Base-by-base conservation (phyloP, 176 grass and related monocot species). In the Stipa capillata region DNA sequence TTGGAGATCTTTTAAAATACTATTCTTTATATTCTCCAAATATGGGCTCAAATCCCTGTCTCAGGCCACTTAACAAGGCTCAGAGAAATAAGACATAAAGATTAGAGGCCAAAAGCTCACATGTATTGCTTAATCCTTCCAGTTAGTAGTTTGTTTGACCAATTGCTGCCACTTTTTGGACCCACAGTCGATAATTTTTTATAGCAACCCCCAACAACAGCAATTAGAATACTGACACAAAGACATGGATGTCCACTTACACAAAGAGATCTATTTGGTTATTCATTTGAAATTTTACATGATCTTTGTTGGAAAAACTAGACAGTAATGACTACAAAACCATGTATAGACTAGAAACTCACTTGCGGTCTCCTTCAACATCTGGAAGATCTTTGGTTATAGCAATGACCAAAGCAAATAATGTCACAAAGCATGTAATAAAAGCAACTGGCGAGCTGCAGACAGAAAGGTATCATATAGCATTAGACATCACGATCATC, bases 351-450 rank as follows among this genome's bases (percentile, higher is more conserved):
- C 41, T 68, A 85, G 36, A 81, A 83, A 83, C 85, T 88, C 83
- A 99, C 96, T 95, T 99, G 85, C 90, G 96, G 82, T 99, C 96
- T 6, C 96, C 96, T 85, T 99, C 96, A 56, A 99, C 96, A 87
- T 99, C 96, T 29, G 96, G 96, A 76, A 99, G 92, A 83, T 99
- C 96, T 85, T 99, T 99, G 25, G 96, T 99, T 91, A 99, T 99
- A 82, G 96, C 96, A 90, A 99, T 99, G 70, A 89, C 96, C 90
- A 99, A 81, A 83, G 96, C 92, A 91, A 99, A 99, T 49, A 99
- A 31, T 72, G 96, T 99, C 43, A 99, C 96, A 17, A 99, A 99
- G 74, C 83, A 86, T 75, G 96, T 99, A 81, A 99, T 95, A 68
- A 99, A 99, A 85, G 92, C 90, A 68, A 99, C 92, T 76, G 92